Percentiles rank a stretch among this genome's conserved stretches.
Conservation (phyloP, 2,329 filamentous ascomycete genomes). For the Cladorrhinum sp. region DNA sequence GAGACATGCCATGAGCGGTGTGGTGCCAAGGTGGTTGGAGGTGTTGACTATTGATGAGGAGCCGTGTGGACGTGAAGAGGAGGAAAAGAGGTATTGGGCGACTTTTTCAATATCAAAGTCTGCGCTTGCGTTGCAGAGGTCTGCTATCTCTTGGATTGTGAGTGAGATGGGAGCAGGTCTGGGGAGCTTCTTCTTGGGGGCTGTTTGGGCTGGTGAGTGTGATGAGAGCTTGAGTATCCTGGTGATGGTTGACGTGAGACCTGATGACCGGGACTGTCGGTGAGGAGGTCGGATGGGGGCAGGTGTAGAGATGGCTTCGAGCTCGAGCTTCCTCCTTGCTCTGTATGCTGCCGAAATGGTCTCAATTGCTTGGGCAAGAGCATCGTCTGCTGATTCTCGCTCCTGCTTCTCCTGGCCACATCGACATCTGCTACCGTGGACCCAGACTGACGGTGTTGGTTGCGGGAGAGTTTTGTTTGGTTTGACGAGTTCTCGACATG, state of each 20-base stretch:
- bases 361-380: conserved; percentile 17
- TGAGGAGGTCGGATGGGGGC: neutral
- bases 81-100: conserved; percentile 13
- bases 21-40: conserved; percentile 21
- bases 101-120: conserved; percentile 23
- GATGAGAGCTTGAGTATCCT: neutral
- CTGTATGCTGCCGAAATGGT: conserved; percentile 12
- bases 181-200: conserved; percentile 8
- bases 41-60: conserved; percentile 11
- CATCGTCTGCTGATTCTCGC: conserved; percentile 12
- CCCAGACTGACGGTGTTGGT: conserved; percentile 19
- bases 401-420: conserved; percentile 12
- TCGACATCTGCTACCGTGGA: conserved; percentile 22
- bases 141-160: conserved; percentile 13
- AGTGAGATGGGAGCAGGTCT: neutral
- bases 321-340: neutral
- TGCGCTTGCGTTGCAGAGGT: conserved; percentile 24
- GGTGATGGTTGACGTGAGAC: neutral
- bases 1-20: conserved; percentile 21
- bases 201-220: neutral
- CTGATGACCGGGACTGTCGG: neutral
- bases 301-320: neutral
- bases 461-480: conserved; percentile 11
- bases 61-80: conserved; percentile 8
- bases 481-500: conserved; percentile 24